Conservation (phyloP, 345 rosid species). For the Draba incana region DNA sequence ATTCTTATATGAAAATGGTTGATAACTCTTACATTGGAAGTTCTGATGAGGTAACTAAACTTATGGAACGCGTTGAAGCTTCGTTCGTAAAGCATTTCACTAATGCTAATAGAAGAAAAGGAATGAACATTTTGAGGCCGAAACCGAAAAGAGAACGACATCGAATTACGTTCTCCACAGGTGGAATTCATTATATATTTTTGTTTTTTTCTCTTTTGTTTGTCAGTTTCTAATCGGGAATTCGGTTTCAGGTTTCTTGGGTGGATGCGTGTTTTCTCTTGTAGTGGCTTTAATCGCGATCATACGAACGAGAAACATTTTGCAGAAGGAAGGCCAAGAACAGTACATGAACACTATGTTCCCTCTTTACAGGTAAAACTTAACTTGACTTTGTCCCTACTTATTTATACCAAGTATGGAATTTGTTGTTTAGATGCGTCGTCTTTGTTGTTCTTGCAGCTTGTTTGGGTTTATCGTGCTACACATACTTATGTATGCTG, state of each 20-base stretch:
- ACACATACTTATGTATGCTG: conserved; percentile 50
- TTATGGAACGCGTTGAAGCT: conserved; percentile 58
- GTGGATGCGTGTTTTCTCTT: conserved; percentile 60
- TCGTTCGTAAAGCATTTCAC: conserved; percentile 71
- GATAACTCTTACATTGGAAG: conserved; percentile 62
- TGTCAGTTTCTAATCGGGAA: neutral
- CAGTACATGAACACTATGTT: conserved; percentile 62
- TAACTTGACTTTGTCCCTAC: neutral
- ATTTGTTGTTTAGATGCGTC: neutral
- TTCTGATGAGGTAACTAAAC: conserved; percentile 48
- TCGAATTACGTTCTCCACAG: conserved; percentile 58
- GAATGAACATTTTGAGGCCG: conserved; percentile 60
- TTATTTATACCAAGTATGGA: neutral
- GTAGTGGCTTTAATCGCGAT: conserved; percentile 49
- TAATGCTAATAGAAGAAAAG: conserved; percentile 66
- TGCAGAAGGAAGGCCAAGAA: conserved; percentile 36
- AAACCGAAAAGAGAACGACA: conserved; percentile 58
- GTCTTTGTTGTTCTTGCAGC: conserved; percentile 23
- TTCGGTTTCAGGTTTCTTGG: conserved; percentile 54
- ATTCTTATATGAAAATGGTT: conserved; percentile 64
- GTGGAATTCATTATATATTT: conserved; percentile 34
- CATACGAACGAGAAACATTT: conserved; percentile 45
- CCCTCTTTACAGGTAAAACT: conserved; percentile 62
- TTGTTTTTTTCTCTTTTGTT: conserved; percentile 12
- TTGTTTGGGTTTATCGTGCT: conserved; percentile 50